Evolutionary conservation across 1,284 basidiomycete genomes (phyloP).

Genomic region (Microstroma glucosiphilum): DNA sequence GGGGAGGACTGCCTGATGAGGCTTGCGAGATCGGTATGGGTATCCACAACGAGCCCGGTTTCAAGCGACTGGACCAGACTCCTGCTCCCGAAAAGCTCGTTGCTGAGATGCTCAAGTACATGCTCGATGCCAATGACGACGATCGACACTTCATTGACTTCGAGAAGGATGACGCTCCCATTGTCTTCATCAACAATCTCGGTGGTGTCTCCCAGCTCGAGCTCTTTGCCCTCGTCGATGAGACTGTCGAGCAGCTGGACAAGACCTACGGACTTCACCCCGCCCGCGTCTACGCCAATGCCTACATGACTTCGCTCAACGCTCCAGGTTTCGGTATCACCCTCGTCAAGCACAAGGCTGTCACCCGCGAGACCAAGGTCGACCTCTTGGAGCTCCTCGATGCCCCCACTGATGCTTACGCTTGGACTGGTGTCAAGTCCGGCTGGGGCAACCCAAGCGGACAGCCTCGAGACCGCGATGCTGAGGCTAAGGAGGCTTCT

Average conservation of each 20-base stretch:
- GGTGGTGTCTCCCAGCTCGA: conserved; percentile 59
- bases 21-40: conserved; percentile 59
- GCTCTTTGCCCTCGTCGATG: conserved; percentile 57
- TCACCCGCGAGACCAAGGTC: conserved; percentile 45
- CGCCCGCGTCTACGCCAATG: conserved; percentile 51
- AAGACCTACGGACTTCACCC: conserved; percentile 47
- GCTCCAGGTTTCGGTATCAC: conserved; percentile 55
- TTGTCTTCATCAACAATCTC: conserved; percentile 58
- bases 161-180: conserved; percentile 52
- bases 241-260: conserved; percentile 53
- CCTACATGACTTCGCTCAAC: conserved; percentile 56
- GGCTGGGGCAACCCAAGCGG: conserved; percentile 39
- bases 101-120: conserved; percentile 39
- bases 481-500: conserved; percentile 39
- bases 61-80: conserved; percentile 48
- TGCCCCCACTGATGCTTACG: conserved; percentile 52
- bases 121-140: conserved; percentile 53
- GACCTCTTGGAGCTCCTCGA: conserved; percentile 53
- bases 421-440: conserved; percentile 52
- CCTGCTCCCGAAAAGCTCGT: conserved; percentile 36
- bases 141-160: conserved; percentile 52
- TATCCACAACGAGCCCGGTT: conserved; percentile 61
- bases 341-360: conserved; percentile 54
- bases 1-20: conserved; percentile 44
- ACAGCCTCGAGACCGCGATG: conserved; percentile 39